These are phyloP conservation scores for Artemisia tridentata DNA, from an alignment of 129 eudicot species.

Conservation along the genomic window DNA sequence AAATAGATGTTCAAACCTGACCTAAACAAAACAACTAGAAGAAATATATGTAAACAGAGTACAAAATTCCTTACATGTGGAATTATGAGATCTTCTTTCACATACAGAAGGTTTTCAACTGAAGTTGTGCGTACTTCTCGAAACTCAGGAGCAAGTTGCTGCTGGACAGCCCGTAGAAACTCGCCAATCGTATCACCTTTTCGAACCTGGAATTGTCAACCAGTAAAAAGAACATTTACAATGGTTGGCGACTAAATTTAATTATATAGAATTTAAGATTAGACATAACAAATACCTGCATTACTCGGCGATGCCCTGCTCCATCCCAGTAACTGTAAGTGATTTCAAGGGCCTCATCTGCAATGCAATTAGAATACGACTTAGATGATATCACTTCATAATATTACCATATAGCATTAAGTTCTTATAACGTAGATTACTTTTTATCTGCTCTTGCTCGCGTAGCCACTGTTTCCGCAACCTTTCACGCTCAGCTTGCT, in stretches of 20 bases:
- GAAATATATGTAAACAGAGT: neutral
- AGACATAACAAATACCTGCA: slow-evolving; percentile 52
- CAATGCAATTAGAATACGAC: slow-evolving; percentile 10
- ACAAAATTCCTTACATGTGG: slow-evolving; percentile 68
- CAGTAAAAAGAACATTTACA: neutral
- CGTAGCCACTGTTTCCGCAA: slow-evolving; percentile 82
- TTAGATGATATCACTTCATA: slow-evolving; percentile 5
- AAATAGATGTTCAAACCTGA: slow-evolving; percentile 3
- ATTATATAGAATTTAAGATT: neutral
- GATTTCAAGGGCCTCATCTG: slow-evolving; percentile 96
- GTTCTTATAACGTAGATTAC: slow-evolving; percentile 34
- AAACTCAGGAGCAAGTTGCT: slow-evolving; percentile 99
- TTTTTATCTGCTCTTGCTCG: slow-evolving; percentile 83
- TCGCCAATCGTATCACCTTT: slow-evolving; percentile 94
- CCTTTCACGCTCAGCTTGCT: slow-evolving; percentile 98
- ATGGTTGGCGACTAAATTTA: neutral
- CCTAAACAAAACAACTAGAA: neutral
- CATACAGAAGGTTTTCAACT: slow-evolving; percentile 89
- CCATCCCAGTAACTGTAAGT: slow-evolving; percentile 99
- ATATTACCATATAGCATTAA: neutral
- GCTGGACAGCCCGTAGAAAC: slow-evolving; percentile 94
- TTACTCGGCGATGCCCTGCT: slow-evolving; percentile 89
- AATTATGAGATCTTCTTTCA: slow-evolving; percentile 95
- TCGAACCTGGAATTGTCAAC: slow-evolving; percentile 54
- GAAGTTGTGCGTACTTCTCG: slow-evolving; percentile 96